phyloP scores from a whole-genome alignment of 1,284 basidiomycete species.

The Wolfiporia cocos region DNA sequence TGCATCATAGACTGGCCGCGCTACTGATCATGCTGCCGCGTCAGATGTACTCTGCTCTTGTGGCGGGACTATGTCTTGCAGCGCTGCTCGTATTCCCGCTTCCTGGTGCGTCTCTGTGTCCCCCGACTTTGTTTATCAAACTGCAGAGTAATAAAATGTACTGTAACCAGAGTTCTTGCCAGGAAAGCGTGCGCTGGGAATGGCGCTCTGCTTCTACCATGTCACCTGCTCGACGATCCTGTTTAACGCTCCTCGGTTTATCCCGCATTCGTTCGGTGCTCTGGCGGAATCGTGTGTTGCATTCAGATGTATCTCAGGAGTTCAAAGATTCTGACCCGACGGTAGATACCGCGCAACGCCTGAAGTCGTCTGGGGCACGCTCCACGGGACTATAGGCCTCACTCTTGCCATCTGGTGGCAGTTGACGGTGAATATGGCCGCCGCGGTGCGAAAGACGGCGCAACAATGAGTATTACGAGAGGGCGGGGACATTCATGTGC shows the following conservation, averaged over 20 bases:
- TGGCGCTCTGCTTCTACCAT: slow-evolving; percentile 74
- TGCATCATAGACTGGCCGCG: neutral
- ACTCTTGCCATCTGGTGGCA: slow-evolving; percentile 75
- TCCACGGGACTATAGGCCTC: slow-evolving; percentile 63
- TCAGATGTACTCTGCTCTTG: slow-evolving; percentile 60
- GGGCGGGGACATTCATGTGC: no score
- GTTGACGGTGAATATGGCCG: slow-evolving; percentile 48
- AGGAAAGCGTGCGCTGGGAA: slow-evolving; percentile 76
- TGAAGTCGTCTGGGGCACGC: slow-evolving; percentile 59
- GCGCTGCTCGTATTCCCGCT: slow-evolving; percentile 56
- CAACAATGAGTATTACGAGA: no score
- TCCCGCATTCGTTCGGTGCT: slow-evolving; percentile 65
- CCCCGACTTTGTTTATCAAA: neutral
- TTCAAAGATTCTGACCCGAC: slow-evolving; percentile 1
- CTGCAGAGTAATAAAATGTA: no score
- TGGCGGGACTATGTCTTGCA: slow-evolving; percentile 51
- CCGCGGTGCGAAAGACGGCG: slow-evolving; percentile 29
- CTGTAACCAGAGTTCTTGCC: slow-evolving; percentile 78
- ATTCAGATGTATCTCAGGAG: neutral
- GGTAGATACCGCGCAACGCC: slow-evolving; percentile 56
- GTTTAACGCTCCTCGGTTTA: slow-evolving; percentile 71
- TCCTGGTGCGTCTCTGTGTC: slow-evolving; percentile 43
- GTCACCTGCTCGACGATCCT: slow-evolving; percentile 68
- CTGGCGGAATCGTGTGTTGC: slow-evolving; percentile 51
- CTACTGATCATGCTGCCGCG: neutral